These are phyloP conservation scores for Metschnikowia orientalis DNA, from an alignment of 805 yeast genomes.

Conservation along the genomic window DNA sequence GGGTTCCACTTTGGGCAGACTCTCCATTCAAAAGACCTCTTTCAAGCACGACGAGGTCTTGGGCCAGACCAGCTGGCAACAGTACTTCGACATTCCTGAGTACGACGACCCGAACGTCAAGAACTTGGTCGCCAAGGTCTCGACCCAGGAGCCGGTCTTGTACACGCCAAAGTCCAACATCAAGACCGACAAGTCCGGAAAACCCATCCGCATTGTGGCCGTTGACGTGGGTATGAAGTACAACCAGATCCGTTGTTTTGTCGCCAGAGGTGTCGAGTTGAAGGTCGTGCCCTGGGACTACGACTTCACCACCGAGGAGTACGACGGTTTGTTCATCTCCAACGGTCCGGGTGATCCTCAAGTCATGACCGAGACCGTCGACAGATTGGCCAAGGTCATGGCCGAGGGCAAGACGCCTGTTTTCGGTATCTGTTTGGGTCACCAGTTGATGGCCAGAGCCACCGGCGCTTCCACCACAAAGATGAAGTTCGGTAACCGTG, in stretches of 20 bases:
- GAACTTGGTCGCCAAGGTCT: constrained; percentile 89
- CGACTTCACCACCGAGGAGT: constrained; percentile 73
- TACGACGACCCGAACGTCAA: constrained; percentile 91
- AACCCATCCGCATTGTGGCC: constrained; percentile 76
- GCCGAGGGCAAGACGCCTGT: constrained; percentile 74
- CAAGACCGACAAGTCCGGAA: constrained; percentile 63
- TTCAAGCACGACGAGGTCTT: constrained; percentile 30
- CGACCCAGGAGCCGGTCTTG: constrained; percentile 67
- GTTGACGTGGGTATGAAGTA: constrained; percentile 97
- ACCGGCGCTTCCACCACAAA: constrained; percentile 90
- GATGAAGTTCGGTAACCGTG: constrained; percentile 97
- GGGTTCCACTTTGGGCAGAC: constrained; percentile 92
- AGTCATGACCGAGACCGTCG: constrained; percentile 65
- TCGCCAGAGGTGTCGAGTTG: constrained; percentile 92
- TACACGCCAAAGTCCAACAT: constrained; percentile 64
- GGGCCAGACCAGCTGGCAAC: constrained; percentile 49
- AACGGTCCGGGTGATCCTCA: constrained; percentile 99
- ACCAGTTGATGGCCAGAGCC: constrained; percentile 92
- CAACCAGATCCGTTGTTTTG: constrained; percentile 96
- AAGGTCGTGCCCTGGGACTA: constrained; percentile 95
- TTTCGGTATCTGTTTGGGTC: constrained; percentile 98
- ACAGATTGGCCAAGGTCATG: constrained; percentile 53
- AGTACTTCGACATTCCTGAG: constrained; percentile 68
- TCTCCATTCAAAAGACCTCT: constrained; percentile 53
- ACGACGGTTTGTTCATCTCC: constrained; percentile 92